Evolutionary conservation across 345 rosid species (phyloP).

Genomic region (Kernera saxatilis): DNA sequence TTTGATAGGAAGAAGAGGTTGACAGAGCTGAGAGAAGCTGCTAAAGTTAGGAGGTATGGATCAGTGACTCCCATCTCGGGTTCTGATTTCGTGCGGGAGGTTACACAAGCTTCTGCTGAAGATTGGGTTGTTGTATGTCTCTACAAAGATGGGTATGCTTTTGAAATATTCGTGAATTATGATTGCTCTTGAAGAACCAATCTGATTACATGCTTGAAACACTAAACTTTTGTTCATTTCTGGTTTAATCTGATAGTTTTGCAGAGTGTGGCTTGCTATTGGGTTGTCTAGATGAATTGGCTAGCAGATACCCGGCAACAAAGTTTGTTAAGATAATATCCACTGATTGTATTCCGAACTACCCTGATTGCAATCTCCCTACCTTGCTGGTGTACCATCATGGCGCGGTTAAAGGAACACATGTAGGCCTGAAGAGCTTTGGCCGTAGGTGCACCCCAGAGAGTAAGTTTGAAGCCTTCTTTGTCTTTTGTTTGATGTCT

Average conservation of each 20-base stretch:
- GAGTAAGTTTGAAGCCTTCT: constrained; percentile 39
- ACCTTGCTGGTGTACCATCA: constrained; percentile 82
- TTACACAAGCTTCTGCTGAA: constrained; percentile 86
- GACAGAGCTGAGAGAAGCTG: constrained; percentile 73
- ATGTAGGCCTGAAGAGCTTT: constrained; percentile 74
- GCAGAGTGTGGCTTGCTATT: constrained; percentile 72
- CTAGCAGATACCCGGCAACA: constrained; percentile 75
- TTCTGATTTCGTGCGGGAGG: constrained; percentile 85
- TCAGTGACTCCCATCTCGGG: constrained; percentile 84
- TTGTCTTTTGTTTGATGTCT: neutral
- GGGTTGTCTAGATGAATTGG: constrained; percentile 80
- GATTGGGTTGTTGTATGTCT: constrained; percentile 93
- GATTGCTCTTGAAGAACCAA: neutral
- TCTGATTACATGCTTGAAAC: neutral
- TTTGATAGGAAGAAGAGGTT: constrained; percentile 81
- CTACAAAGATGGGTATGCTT: constrained; percentile 84
- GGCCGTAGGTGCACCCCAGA: constrained; percentile 94
- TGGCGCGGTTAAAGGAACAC: constrained; percentile 82
- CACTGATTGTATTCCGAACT: constrained; percentile 92
- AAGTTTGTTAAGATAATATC: constrained; percentile 96
- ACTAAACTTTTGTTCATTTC: neutral
- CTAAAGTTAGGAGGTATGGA: constrained; percentile 61
- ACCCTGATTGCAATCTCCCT: constrained; percentile 87
- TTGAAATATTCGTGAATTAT: neutral
- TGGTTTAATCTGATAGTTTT: constrained; percentile 34